A percentile compares a stretch with the other conserved stretches of the same genome.
phyloP scores from a whole-genome alignment of 352 stramenopile genomes.

The Phytophthora hybrid region DNA sequence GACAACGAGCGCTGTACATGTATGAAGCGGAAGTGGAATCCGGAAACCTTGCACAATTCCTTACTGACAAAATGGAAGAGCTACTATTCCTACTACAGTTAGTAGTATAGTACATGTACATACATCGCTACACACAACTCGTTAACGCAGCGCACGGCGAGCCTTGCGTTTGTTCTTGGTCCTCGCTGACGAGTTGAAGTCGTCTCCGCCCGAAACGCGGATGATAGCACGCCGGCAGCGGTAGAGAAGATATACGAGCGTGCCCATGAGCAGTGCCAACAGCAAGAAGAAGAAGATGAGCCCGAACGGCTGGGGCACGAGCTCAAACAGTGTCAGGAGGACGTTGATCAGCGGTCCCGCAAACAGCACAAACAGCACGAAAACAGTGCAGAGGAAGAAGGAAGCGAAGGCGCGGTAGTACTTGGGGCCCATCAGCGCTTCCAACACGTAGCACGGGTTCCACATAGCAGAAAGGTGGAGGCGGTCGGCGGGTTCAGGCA shows the following conservation, averaged over 20 bases:
- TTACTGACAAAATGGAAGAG: background rate
- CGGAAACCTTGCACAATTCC: background rate
- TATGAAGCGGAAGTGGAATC: no score
- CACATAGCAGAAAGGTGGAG: constrained; percentile 83
- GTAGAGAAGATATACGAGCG: constrained; percentile 61
- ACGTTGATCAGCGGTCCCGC: constrained; percentile 78
- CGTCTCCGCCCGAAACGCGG: constrained; percentile 23
- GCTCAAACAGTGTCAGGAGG: constrained; percentile 68
- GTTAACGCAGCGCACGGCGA: constrained; percentile 31
- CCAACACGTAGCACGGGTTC: constrained; percentile 84
- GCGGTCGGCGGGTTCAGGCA: constrained; percentile 77
- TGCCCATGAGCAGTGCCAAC: constrained; percentile 45
- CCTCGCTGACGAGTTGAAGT: constrained; percentile 23
- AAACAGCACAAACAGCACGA: constrained; percentile 72
- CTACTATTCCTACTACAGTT: background rate
- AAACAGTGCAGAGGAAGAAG: constrained; percentile 62
- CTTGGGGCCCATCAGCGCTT: constrained; percentile 79
- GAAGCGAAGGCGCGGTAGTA: constrained; percentile 78
- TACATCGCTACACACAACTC: background rate
- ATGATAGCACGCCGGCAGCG: constrained; percentile 65
- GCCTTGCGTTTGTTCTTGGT: constrained; percentile 32
- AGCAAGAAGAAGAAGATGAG: constrained; percentile 66
- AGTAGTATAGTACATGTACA: no score
- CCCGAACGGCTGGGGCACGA: constrained; percentile 66
- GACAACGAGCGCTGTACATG: no score